Evolutionary conservation across 2,329 filamentous ascomycete species (phyloP), one percentile per base, ranked within the genome.

Genomic region (Stylonectria norvegica): DNA sequence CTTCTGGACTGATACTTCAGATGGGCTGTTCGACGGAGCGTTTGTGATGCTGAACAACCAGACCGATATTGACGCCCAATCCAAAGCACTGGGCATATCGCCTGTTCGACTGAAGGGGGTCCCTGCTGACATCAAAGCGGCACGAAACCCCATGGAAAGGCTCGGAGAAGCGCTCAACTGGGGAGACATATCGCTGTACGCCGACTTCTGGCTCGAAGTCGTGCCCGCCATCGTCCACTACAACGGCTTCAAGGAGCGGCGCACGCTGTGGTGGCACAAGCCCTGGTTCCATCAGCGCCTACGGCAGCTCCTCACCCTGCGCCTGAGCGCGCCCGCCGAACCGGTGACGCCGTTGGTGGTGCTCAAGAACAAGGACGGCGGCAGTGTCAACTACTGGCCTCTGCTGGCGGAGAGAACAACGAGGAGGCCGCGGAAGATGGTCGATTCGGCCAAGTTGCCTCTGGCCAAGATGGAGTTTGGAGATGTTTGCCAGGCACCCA

Each of bases 231-330:
- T 46, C 12, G 34, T 59, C 5, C 53, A 59, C 29, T 52, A 58
- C 35, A 57, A 59, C 32, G 55, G 47, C 2, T 38, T 50, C 29
- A 59, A 60, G 29, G 36, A 39, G 4, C 42, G 47, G 18, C 52
- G 50, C 19, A 36, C 34, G 2, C 19, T 32, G 3, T 60, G 57
- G 55, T 59, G 57, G 57, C 42, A 52, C 16, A 44, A 47, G 22
- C 47, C 41, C 3, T 60, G 55, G 56, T 57, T 48, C 19, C 47
- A 49, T 16, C 50, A 45, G 2, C 34, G 52, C 14, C 46, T 60
- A 16, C 30, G 30, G 16, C 17, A 14, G n/a, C 30, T 32, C 16
- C 17, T 32, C 5, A 16, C 30, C 6, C 22, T 19, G n/a, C n/a
- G n/a, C n/a, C n/a, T n/a, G n/a, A n/a, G n/a, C n/a, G n/a, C n/a